Base-by-base conservation (phyloP, 768 basidiomycete species). In the Phylloporus rhodoxanthus region DNA sequence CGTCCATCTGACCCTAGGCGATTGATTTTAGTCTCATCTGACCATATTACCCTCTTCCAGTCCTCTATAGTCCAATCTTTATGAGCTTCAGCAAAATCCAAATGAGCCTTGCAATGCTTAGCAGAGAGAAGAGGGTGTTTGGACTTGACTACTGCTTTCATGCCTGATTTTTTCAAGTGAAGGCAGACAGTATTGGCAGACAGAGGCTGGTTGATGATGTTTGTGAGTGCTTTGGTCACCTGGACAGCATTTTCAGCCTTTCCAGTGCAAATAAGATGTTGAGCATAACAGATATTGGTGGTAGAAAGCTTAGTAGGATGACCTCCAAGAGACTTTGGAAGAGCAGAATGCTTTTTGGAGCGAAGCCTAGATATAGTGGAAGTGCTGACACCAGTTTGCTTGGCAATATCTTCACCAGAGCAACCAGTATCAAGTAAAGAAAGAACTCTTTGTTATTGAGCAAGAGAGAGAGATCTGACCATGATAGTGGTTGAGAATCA, bases 241-340 rank as follows among this genome's bases (percentile, higher is more conserved):
- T 39, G 38, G 7, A 41, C 23, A 28, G 26, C 8, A 28, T 28
- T 28, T 8, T 28, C 26, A 4, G 26, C 26, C 26, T 32, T 32
- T 13, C 17, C 17, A 19, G 9, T 4, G 6, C 1, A 36, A 5
- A 36, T 36, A 9, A 36, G 34, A 36, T 6, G 8, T 8, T 37
- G 20, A 32, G 20, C 38, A 39, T 39, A 4, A 3, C 19, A 19
- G 11, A 51, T 42, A 34, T 53, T 53, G 26, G 43, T 9, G 45
- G 47, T n/a, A 17, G 47, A 53, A 34, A 48, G 52, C 37, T 48
- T 53, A 19, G 37, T 15, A 25, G 41, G 37, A 30, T 26, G 17
- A 39, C 47, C 42, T 48, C 43, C 43, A 45, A 21, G 9, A 30
- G 52, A 2, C 9, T 53, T 53, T 5, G 25, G 39, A 4, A 23